Conservation (phyloP, 345 rosid species). For the Eucalyptus brandiana region DNA sequence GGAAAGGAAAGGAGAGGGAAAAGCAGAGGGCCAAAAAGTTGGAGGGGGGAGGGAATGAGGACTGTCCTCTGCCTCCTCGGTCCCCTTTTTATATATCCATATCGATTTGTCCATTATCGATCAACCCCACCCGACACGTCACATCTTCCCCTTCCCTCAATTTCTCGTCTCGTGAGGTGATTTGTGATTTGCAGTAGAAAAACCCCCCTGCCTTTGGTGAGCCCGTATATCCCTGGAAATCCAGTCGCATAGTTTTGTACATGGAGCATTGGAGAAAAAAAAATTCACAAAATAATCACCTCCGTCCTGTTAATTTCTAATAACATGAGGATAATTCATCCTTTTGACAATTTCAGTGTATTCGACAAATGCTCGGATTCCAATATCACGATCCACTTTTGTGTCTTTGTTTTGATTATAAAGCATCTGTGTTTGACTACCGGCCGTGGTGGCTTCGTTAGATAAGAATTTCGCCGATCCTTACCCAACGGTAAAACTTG, state of each 20-base stretch:
- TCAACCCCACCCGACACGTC: slow-evolving; percentile 1
- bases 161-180: not conserved
- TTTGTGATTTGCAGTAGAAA: not conserved
- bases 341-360: too few species aligned
- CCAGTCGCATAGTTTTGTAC: not conserved
- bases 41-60: not conserved
- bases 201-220: not conserved
- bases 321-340: not conserved
- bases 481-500: fast-evolving
- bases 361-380: not conserved
- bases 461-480: fast-evolving
- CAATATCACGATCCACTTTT: too few species aligned
- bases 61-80: not conserved
- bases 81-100: slow-evolving; percentile 5
- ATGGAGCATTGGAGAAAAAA: not conserved
- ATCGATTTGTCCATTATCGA: not conserved
- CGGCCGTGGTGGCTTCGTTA: fast-evolving
- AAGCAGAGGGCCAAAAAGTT: slow-evolving; percentile 1
- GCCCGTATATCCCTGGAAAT: not conserved
- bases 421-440: not conserved
- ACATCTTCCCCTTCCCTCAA: not conserved
- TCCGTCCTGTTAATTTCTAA: not conserved
- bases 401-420: not conserved
- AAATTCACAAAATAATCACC: not conserved
- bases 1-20: not conserved